Percentiles rank a stretch among this genome's conserved stretches.
phyloP scores from a whole-genome alignment of 73 alveolate genomes.

The Tetrahymena borealis region DNA sequence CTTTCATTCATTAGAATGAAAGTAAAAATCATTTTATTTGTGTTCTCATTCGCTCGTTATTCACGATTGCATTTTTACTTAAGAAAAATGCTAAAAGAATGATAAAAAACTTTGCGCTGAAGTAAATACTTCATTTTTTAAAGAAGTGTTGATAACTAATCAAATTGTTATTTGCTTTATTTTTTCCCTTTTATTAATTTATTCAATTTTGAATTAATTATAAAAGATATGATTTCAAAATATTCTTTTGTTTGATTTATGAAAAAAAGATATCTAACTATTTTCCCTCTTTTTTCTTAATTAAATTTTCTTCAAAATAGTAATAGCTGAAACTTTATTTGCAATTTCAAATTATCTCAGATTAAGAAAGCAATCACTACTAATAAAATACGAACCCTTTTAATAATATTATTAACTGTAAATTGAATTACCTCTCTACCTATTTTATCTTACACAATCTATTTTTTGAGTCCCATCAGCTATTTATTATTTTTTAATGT shows the following conservation, averaged over 20 bases:
- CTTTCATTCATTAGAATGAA: neutral
- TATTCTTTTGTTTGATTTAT: neutral
- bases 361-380: no score
- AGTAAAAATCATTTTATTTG: neutral
- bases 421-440: no score
- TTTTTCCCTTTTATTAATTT: neutral
- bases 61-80: neutral
- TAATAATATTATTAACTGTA: no score
- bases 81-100: neutral
- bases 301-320: no score
- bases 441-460: no score
- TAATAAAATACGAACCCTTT: no score
- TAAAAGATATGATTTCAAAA: neutral
- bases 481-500: no score
- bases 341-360: no score
- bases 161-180: neutral
- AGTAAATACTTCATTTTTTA: neutral
- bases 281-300: neutral
- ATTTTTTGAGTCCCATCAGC: no score
- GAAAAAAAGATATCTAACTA: neutral
- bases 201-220: neutral
- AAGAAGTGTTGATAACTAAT: neutral
- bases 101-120: neutral
- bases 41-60: constrained; percentile 2
- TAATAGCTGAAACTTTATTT: no score